phyloP scores from a whole-genome alignment of 73 alveolate genomes.

The Tetrahymena malaccensis region DNA sequence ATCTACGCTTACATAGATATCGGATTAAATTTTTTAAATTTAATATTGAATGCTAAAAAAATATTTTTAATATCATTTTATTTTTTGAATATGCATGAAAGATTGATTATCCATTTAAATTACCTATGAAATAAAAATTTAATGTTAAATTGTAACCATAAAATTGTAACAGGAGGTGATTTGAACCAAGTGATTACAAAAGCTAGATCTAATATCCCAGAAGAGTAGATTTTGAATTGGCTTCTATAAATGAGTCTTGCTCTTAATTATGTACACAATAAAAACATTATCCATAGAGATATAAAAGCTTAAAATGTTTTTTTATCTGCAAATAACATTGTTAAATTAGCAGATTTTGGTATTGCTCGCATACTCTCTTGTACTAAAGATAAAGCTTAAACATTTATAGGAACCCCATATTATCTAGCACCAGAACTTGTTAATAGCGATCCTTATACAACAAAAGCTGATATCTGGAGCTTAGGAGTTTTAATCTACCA shows the following conservation, averaged over 20 bases:
- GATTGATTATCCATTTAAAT: neutral
- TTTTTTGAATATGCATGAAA: neutral
- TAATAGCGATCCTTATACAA: conserved; percentile 37
- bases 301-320: neutral
- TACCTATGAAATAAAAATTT: neutral
- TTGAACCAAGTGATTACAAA: neutral
- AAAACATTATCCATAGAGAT: neutral
- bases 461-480: conserved; percentile 64
- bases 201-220: neutral
- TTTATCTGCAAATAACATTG: neutral
- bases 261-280: neutral
- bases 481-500: conserved; percentile 41
- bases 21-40: neutral
- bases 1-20: neutral
- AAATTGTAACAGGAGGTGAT: neutral
- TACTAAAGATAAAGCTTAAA: neutral
- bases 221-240: neutral
- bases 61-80: too few species aligned
- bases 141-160: too few species aligned
- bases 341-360: neutral
- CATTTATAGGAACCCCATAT: conserved; percentile 75
- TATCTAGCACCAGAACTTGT: conserved; percentile 76
- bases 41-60: neutral
- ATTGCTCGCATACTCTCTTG: neutral
- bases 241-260: neutral